Base-by-base conservation (phyloP, 257 asterid genomes). In the Marsdenia floribunda region DNA sequence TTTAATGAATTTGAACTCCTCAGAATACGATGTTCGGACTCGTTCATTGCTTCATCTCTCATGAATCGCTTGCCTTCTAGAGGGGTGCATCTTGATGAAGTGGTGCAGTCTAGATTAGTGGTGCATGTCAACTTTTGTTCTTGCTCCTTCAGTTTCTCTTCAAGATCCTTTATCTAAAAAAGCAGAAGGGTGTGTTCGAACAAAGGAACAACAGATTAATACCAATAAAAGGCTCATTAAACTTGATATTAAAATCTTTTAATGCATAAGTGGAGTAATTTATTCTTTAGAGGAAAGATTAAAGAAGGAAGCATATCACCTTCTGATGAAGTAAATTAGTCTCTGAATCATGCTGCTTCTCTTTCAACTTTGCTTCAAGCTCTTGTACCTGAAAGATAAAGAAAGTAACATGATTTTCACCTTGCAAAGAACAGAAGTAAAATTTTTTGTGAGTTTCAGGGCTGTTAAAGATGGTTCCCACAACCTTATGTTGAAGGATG, bases 121-220 rank as follows among this genome's bases (percentile, higher is more conserved):
- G 58, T 61, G 59, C 78, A 64, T 70, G 81, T 82, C 44, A 85
- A 76, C 79, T 85, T 90, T 55, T 85, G 90, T 83, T 88, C 93
- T 82, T 86, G 90, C 78, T 87, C 97, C 83, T 76, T 80, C 67
- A 92, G 52, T 82, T 85, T 87, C 47, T 87, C 96, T 82, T 91
- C 93, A 3, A 90, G 92, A 80, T 90, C 96, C 83, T 87, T 88
- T 33, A 88, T 85, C 99, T 92, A 85, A 71, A 82, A 80, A 19
- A 55, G 6, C 8, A 38, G 15, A 58, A 29, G 16, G 49, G 67
- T 19, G 3, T 42, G 1, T 11, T 7, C 50, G 24, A 42, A 22
- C 15, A 69, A 35, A 9, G 14, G 38, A 44, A 46, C 6, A 21
- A 42, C n/a, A 5, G 11, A 6, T 37, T 69, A 54, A 19, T 8